Base-by-base conservation (phyloP, 768 basidiomycete genomes). In the Pleurotus tuoliensis region DNA sequence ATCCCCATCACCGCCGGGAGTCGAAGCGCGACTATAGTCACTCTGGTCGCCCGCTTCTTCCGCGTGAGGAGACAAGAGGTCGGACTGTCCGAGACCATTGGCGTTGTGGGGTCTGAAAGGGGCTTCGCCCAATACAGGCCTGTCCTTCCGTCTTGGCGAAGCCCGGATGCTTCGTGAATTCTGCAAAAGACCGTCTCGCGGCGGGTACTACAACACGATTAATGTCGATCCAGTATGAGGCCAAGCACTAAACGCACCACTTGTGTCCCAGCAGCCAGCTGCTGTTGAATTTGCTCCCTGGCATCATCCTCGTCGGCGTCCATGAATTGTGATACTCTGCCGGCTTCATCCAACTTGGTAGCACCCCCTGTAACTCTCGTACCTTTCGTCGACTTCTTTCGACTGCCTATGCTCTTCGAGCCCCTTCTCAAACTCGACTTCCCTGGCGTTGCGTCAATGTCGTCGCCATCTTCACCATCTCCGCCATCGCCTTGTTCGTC, bases 291-390 rank as follows among this genome's bases (percentile, higher is more conserved):
- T 67, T 95, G 92, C 64, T 90, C 87, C 61, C 89, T 82, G 6
- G 90, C 91, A 62, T 87, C 78, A 11, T 81, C 85, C 53, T 92
- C 91, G 61, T 94, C 91, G 3, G 92, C 92, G 68, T 94, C 92
- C 87, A 92, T 87, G 64, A 93, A 93, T 63, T 92, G 92, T 9
- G 92, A 93, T 2, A 80, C 78, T 5, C 83, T 82, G 15, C 83
- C 83, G 64, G 71, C 76, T 40, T 82, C 77, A 24, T 72, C 61
- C 25, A 71, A 58, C 40, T 69, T 70, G 7, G 39, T 9, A 22
- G 16, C 22, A 39, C 18, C 51, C n/a, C 51, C 51, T 5, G 62
- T 30, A 2, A 57, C 56, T 47, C 38, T 37, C 12, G 48, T 18
- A 16, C 62, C 63, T 57, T 72, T 74, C 11, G 65, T 64, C 18